Base-by-base conservation (phyloP, 306 rosid species). In the Lathyrus sativus region DNA sequence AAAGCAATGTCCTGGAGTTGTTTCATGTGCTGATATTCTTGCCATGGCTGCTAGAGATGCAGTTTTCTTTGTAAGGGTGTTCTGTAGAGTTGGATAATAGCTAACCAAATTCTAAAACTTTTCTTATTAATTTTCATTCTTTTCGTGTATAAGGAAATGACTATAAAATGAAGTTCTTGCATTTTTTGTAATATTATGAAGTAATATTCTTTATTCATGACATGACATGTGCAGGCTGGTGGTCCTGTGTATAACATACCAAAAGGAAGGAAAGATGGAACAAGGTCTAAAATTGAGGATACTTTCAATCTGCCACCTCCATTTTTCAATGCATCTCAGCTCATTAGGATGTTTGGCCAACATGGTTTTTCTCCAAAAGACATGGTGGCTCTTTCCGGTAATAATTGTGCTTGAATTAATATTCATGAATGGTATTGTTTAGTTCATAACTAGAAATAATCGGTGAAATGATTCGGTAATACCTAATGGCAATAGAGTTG, bases 371-470 rank as follows among this genome's bases (percentile, higher is more conserved):
- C 77, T 31, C 74, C 78, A 43, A 87, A 66, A 43, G 88, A 92
- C 58, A 77, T 85, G 92, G 96, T 92, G 41, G 95, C 96, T 56
- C 84, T 92, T 28, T 92, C 96, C 2, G 97, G 96, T 90, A 82
- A 68, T 5, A 39, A 9, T 9, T 9, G 26, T 41, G 26, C 17
- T 54, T 63, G n/a, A 63, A 35, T 7, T 14, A 46, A 14, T 31
- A 33, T 35, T 35, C 39, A 1, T 7, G 9, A 7, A 35, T 35
- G 39, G 4, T 33, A 33, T n/a, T n/a, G n/a, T 33, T 33, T 2
- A 7, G 9, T 33, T 33, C 7, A 33, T 6, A 33, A 33, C 1
- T 31, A 31, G 37, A 31, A 31, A 3, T 29, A 2, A 29, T 29
- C 5, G 1, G 6, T 3, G 33, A 29, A 29, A 29, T 29, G 4